Evolutionary conservation across 2,329 filamentous ascomycete species (phyloP).

Genomic region (Xylariales sp.): DNA sequence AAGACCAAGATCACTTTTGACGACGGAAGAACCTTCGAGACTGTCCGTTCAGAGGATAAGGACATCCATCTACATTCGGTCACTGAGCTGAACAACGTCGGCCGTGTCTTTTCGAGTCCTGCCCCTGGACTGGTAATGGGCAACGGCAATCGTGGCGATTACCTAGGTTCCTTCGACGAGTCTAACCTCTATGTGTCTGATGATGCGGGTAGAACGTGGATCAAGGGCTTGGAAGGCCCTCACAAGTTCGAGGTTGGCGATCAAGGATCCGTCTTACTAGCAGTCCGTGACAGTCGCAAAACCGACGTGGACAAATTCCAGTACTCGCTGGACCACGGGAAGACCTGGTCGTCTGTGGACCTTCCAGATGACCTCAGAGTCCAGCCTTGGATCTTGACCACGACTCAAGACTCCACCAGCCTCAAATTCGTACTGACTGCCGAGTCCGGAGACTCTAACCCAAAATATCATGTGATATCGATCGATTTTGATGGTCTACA

Average conservation of each 20-base stretch:
- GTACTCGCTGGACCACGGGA: slow-evolving; percentile 88
- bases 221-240: slow-evolving; percentile 66
- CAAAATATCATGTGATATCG: slow-evolving; percentile 61
- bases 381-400: slow-evolving; percentile 70
- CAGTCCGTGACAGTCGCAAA: slow-evolving; percentile 68
- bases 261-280: slow-evolving; percentile 82
- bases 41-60: slow-evolving; percentile 62
- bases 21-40: slow-evolving; percentile 81
- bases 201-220: slow-evolving; percentile 85
- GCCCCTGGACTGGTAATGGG: slow-evolving; percentile 93
- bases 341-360: slow-evolving; percentile 70
- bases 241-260: slow-evolving; percentile 98
- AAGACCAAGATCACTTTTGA: slow-evolving; percentile 88
- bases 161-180: slow-evolving; percentile 65
- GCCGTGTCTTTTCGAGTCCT: slow-evolving; percentile 86
- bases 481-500: slow-evolving; percentile 82
- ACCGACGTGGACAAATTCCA: slow-evolving; percentile 53
- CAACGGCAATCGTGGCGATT: slow-evolving; percentile 80
- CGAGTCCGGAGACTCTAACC: slow-evolving; percentile 44
- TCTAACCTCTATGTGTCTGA: slow-evolving; percentile 85
- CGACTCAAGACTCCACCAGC: slow-evolving; percentile 87
- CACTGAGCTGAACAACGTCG: slow-evolving; percentile 75
- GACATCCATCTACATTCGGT: slow-evolving; percentile 87
- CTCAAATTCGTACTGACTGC: slow-evolving; percentile 83
- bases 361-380: slow-evolving; percentile 65